These are phyloP conservation scores for Microthlaspi erraticum DNA, from an alignment of 345 rosid genomes.

Conservation along the genomic window DNA sequence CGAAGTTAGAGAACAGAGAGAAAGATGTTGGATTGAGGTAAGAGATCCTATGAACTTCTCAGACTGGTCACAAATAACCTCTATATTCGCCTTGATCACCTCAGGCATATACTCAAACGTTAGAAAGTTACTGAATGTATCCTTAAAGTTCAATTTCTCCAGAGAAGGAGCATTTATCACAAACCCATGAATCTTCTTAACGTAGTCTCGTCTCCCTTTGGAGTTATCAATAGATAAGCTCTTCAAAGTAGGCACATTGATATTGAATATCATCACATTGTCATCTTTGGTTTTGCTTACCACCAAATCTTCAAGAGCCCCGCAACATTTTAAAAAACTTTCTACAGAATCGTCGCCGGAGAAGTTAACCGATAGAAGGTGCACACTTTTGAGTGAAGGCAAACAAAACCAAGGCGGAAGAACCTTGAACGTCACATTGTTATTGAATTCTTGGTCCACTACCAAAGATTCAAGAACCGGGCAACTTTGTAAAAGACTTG, in stretches of 20 bases:
- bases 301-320: slow-evolving; percentile 19
- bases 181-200: background rate
- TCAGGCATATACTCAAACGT: slow-evolving; percentile 18
- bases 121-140: slow-evolving; percentile 12
- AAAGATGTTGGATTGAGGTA: slow-evolving; percentile 17
- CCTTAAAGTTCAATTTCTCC: background rate
- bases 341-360: background rate
- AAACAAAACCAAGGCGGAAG: background rate
- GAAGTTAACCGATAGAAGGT: slow-evolving; percentile 5
- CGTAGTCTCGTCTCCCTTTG: background rate
- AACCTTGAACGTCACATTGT: too few species aligned
- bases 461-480: slow-evolving; percentile 21
- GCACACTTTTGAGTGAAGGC: slow-evolving; percentile 12
- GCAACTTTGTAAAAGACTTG: background rate
- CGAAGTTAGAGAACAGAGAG: slow-evolving; percentile 20
- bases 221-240: background rate
- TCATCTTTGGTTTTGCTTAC: background rate
- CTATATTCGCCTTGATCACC: slow-evolving; percentile 1
- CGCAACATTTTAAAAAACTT: background rate
- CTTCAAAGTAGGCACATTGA: background rate
- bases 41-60: slow-evolving; percentile 27
- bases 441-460: too few species aligned
- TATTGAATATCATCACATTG: background rate
- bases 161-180: slow-evolving; percentile 20
- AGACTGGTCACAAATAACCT: slow-evolving; percentile 15